phyloP scores from a whole-genome alignment of 2,329 filamentous ascomycete species.

The Beauveria pseudobassiana region DNA sequence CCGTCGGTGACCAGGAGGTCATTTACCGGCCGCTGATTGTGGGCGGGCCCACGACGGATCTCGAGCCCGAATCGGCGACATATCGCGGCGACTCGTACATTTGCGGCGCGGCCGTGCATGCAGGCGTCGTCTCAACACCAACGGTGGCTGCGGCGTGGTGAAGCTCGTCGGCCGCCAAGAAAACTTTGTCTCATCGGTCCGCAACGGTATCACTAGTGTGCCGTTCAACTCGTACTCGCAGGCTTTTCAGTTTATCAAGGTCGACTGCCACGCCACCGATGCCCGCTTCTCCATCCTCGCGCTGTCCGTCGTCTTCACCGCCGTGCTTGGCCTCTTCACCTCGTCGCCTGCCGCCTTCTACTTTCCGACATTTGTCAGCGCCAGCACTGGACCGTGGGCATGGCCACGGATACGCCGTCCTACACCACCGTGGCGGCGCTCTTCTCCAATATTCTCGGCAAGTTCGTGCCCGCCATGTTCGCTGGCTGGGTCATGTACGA shows the following conservation, averaged over 20 bases:
- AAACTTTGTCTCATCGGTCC: conserved; percentile 54
- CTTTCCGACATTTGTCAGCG: conserved; percentile 69
- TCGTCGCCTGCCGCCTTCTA: conserved; percentile 75
- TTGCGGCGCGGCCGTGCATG: conserved; percentile 77
- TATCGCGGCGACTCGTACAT: conserved; percentile 90
- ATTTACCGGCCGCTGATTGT: conserved; percentile 59
- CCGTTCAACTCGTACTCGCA: conserved; percentile 81
- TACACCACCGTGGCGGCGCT: conserved; percentile 60
- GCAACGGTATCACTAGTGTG: conserved; percentile 69
- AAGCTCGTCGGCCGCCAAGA: conserved; percentile 61
- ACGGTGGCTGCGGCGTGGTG: conserved; percentile 78
- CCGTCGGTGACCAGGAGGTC: conserved; percentile 63
- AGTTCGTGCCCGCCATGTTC: conserved; percentile 81
- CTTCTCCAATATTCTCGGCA: conserved; percentile 70
- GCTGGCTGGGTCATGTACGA: conserved; percentile 81
- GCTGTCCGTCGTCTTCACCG: conserved; percentile 73
- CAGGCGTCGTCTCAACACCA: conserved; percentile 63
- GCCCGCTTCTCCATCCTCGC: conserved; percentile 77
- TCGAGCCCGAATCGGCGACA: conserved; percentile 37
- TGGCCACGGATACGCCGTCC: conserved; percentile 80
- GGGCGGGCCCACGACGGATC: conserved; percentile 50
- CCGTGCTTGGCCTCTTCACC: conserved; percentile 72
- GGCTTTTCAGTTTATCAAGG: conserved; percentile 67
- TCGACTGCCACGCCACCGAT: conserved; percentile 65
- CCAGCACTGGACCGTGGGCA: conserved; percentile 86